A percentile compares a stretch with the other conserved stretches of the same genome.
These are phyloP conservation scores for Neurospora terricola DNA, from an alignment of 495 filamentous ascomycete species.

Conservation along the genomic window DNA sequence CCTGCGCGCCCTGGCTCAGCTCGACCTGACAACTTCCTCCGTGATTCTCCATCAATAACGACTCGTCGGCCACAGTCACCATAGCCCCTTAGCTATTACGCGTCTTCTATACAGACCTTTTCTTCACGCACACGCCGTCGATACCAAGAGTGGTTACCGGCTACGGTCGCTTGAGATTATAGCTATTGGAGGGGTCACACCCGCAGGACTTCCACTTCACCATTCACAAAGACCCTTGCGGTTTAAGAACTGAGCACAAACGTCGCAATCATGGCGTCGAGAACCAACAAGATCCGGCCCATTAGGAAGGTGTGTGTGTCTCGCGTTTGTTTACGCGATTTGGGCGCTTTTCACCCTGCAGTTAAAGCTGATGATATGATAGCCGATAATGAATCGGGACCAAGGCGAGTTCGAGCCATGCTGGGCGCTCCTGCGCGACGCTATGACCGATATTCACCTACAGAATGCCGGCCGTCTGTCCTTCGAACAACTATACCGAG, in stretches of 20 bases:
- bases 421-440: conserved; percentile 64
- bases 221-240: background rate
- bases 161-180: background rate
- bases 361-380: background rate
- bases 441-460: conserved; percentile 77
- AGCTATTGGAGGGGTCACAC: background rate
- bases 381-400: conserved; percentile 21
- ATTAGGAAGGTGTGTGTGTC: conserved; percentile 15
- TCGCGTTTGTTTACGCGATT: background rate
- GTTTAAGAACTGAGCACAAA: background rate
- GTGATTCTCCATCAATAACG: background rate
- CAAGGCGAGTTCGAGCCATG: conserved; percentile 62
- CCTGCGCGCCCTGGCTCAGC: background rate
- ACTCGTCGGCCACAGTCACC: background rate
- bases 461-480: conserved; percentile 85
- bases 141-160: background rate
- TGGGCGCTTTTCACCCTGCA: background rate
- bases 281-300: conserved; percentile 15
- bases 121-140: background rate
- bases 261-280: conserved; percentile 12
- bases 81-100: background rate
- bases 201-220: background rate
- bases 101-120: background rate
- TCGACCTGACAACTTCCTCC: background rate
- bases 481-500: conserved; percentile 92